Evolutionary conservation across 495 filamentous ascomycete genomes (phyloP), one percentile per base, ranked within the genome.

Genomic region (Neurospora intermedia): DNA sequence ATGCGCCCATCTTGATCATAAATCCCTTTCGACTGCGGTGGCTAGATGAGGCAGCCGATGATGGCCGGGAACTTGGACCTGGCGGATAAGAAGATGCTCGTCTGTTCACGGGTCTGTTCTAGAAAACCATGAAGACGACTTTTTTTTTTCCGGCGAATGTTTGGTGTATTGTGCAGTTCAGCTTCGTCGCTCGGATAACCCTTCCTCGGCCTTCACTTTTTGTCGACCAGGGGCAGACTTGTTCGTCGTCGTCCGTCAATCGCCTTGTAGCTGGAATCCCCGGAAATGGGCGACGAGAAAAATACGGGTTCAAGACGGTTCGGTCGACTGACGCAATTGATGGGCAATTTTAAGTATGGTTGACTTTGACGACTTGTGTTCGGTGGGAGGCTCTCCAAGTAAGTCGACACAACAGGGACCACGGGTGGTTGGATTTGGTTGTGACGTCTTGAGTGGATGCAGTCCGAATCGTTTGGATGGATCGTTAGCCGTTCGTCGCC

Each of bases 1-100:
- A 98, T 73, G 87, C 87, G 80, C 96, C 96, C 96, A 99, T 99
- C 80, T 79, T 90, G 81, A 81, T 74, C 78, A 78, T 80, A 31
- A 78, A 77, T 31, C 70, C 70, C 71, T n/a, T 48, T 23, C 59
- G 72, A 40, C 69, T 70, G 20, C 40, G 46, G 43, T 69, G 72
- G 73, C 72, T 70, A 70, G 70, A 70, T 18, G 76, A 74, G 31
- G 62, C 42, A 54, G 40, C 40, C 69, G 73, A 70, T 6, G 38
- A 69, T 73, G 18, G 66, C 27, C 20, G 45, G 31, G 75, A 62
- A 40, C 48, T 62, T 8, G 27, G 35, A 43, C 66, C 20, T 31
- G 42, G 46, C 31, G 72, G 70, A 48, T 42, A 74, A 43, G 73
- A 43, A n/a, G 46, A 54, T 71, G 69, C 71, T 73, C 75, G 75